phyloP scores from a whole-genome alignment of 495 filamentous ascomycete genomes.

The Neurospora tetraspora region DNA sequence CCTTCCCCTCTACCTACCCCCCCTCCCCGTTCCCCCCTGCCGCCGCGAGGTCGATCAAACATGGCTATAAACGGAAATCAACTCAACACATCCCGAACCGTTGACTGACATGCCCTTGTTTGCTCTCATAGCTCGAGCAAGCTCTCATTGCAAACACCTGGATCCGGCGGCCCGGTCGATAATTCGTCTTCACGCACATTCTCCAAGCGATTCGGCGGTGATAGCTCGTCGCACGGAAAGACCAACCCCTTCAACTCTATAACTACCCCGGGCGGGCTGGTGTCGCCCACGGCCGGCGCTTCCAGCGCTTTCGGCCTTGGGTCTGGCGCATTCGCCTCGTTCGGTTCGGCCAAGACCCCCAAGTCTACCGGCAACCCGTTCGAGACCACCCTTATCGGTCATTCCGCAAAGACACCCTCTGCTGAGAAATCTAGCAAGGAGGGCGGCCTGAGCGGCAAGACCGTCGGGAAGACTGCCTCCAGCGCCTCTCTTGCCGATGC shows the following conservation, averaged over 20 bases:
- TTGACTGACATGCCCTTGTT: conserved; percentile 6
- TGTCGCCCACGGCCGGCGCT: conserved; percentile 77
- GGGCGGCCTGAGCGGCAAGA: conserved; percentile 34
- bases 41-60: neutral
- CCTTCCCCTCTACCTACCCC: conserved; percentile 1
- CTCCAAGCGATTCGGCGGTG: conserved; percentile 66
- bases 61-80: neutral
- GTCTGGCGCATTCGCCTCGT: conserved; percentile 91
- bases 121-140: conserved; percentile 59
- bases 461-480: conserved; percentile 28
- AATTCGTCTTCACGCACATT: conserved; percentile 58
- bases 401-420: conserved; percentile 53
- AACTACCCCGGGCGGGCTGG: conserved; percentile 63
- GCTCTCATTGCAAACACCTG: conserved; percentile 73
- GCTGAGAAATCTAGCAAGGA: conserved; percentile 46
- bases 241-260: conserved; percentile 79
- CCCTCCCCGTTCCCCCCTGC: neutral
- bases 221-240: conserved; percentile 66
- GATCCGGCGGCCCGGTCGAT: conserved; percentile 45
- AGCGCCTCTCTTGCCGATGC: conserved; percentile 33
- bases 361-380: conserved; percentile 78
- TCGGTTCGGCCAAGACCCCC: conserved; percentile 78
- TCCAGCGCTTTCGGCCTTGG: conserved; percentile 91
- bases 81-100: neutral
- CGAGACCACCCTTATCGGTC: conserved; percentile 52